Evolutionary conservation across 83 land plant genomes (phyloP).

Genomic region (Diphasiastrum complanatum): DNA sequence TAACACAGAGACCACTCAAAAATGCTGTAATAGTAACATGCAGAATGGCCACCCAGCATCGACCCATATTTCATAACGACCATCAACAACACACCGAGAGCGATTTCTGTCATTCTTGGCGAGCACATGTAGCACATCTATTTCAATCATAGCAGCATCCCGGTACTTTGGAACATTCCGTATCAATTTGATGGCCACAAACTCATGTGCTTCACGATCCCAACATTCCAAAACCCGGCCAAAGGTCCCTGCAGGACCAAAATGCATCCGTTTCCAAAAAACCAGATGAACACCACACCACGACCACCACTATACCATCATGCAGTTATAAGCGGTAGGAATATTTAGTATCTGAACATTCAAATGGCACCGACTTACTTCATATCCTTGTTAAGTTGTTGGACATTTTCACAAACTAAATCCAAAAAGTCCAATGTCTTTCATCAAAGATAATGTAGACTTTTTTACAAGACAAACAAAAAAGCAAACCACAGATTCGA

Average conservation of each 20-base stretch:
- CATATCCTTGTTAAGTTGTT: no score
- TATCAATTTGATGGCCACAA: conserved; percentile 79
- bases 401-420: no score
- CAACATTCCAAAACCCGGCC: conserved; percentile 94
- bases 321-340: neutral
- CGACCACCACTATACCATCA: no score
- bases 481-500: no score
- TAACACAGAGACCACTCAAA: neutral
- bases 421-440: no score
- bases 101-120: conserved; percentile 52
- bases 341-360: no score
- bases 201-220: conserved; percentile 68
- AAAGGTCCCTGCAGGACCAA: conserved; percentile 90
- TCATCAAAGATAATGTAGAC: no score
- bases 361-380: no score
- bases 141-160: conserved; percentile 89
- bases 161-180: conserved; percentile 72
- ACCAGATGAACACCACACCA: no score
- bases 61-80: neutral
- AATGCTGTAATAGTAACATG: neutral
- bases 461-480: no score
- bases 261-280: no score
- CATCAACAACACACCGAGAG: conserved; percentile 57
- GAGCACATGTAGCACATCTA: conserved; percentile 63
- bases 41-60: neutral